Conservation (phyloP, 2,329 filamentous ascomycete genomes). For the Geosmithia flava region DNA sequence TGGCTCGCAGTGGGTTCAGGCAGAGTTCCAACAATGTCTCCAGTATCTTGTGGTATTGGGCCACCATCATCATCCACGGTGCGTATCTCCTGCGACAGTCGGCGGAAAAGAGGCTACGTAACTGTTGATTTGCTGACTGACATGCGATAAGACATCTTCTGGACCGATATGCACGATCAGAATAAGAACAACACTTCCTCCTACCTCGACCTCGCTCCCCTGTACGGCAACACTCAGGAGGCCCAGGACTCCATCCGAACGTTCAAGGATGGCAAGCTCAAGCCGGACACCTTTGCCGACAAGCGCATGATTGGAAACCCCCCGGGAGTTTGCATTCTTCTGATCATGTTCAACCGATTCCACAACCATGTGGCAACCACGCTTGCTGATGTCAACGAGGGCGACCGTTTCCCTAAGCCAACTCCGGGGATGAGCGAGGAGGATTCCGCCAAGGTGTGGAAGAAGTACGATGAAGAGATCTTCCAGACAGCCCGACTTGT, state of each 20-base stretch:
- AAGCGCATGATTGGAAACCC: conserved; percentile 59
- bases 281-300: conserved; percentile 61
- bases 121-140: neutral
- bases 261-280: conserved; percentile 58
- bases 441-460: conserved; percentile 38
- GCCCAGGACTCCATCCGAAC: conserved; percentile 57
- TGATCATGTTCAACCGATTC: conserved; percentile 74
- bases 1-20: conserved; percentile 36
- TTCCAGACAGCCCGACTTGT: conserved; percentile 71
- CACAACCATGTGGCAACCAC: conserved; percentile 79
- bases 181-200: conserved; percentile 55
- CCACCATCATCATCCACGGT: conserved; percentile 62
- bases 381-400: conserved; percentile 76
- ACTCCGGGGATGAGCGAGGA: conserved; percentile 33
- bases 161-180: conserved; percentile 49
- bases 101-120: neutral
- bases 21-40: conserved; percentile 62
- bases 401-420: conserved; percentile 62
- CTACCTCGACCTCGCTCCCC: conserved; percentile 58
- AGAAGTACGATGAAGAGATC: conserved; percentile 62
- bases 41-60: conserved; percentile 61
- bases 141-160: conserved; percentile 46
- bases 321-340: conserved; percentile 55
- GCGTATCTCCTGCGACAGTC: conserved; percentile 5
- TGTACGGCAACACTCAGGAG: conserved; percentile 57